Conservation (phyloP, 2,329 filamentous ascomycete genomes). For the Albophoma yamanashiensis region DNA sequence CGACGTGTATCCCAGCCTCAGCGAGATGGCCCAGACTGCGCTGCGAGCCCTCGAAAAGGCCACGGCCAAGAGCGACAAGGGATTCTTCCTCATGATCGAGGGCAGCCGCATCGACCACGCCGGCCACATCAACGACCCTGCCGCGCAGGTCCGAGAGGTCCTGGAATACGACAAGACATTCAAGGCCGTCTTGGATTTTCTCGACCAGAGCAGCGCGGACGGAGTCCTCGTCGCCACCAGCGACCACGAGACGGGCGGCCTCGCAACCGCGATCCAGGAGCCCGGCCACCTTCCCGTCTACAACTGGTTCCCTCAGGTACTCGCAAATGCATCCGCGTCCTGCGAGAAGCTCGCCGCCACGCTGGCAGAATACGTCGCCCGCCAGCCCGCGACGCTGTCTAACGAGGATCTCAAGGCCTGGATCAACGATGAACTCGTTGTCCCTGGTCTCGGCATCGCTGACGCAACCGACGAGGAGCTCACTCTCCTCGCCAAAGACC, state of each 20-base stretch:
- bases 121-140: conserved; percentile 75
- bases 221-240: conserved; percentile 82
- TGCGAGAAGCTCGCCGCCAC: conserved; percentile 58
- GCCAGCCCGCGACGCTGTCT: conserved; percentile 17
- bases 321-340: conserved; percentile 68
- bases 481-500: conserved; percentile 47
- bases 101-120: conserved; percentile 94
- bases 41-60: conserved; percentile 70
- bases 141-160: conserved; percentile 80
- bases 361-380: conserved; percentile 48
- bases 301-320: conserved; percentile 71
- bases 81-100: conserved; percentile 98
- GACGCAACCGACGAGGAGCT: conserved; percentile 67
- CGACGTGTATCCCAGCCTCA: conserved; percentile 75
- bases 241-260: conserved; percentile 91
- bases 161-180: conserved; percentile 91
- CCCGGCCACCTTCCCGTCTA: conserved; percentile 44
- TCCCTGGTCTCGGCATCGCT: conserved; percentile 62
- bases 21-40: conserved; percentile 82
- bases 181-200: conserved; percentile 71
- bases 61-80: conserved; percentile 73
- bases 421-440: conserved; percentile 57
- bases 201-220: conserved; percentile 61
- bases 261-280: conserved; percentile 65
- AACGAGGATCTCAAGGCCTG: conserved; percentile 44